Percentiles rank a stretch among this genome's conserved stretches.
phyloP scores from a whole-genome alignment of 148 eudicot genomes.

The Chenopodium quinoa region DNA sequence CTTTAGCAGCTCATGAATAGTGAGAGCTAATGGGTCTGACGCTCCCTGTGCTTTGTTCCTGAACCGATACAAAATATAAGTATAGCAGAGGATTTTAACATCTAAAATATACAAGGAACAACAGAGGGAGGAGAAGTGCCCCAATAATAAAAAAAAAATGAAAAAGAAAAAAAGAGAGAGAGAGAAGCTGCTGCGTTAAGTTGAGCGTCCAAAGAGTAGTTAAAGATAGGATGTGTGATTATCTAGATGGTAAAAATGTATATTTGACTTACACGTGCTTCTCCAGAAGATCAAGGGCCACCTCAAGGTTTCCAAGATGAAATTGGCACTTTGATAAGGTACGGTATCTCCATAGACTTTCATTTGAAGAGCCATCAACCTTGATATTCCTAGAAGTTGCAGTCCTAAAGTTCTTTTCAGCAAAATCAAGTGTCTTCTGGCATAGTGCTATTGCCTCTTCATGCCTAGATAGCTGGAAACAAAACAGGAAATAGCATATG shows the following conservation, averaged over 20 bases:
- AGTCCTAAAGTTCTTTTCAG: slow-evolving; percentile 56
- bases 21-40: slow-evolving; percentile 45
- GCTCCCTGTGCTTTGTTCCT: slow-evolving; percentile 39
- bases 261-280: slow-evolving; percentile 48
- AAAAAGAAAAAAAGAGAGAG: not conserved
- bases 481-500: slow-evolving; percentile 23
- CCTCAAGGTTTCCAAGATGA: slow-evolving; percentile 78
- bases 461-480: slow-evolving; percentile 59
- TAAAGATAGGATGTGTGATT: not conserved
- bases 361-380: slow-evolving; percentile 26
- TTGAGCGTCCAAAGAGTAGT: slow-evolving; percentile 3
- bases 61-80: slow-evolving; percentile 30
- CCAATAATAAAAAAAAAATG: no score
- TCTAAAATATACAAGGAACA: not conserved
- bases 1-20: slow-evolving; percentile 57
- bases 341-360: slow-evolving; percentile 62
- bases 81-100: not conserved
- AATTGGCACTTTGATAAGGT: slow-evolving; percentile 62
- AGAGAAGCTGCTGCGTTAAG: not conserved
- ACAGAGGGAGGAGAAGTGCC: not conserved
- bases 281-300: slow-evolving; percentile 66
- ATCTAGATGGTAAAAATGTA: slow-evolving; percentile 5
- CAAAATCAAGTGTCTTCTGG: slow-evolving; percentile 63
- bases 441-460: slow-evolving; percentile 74
- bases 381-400: slow-evolving; percentile 24